Evolutionary conservation across 768 basidiomycete genomes (phyloP).

Genomic region (Hirschioporus abietinus): DNA sequence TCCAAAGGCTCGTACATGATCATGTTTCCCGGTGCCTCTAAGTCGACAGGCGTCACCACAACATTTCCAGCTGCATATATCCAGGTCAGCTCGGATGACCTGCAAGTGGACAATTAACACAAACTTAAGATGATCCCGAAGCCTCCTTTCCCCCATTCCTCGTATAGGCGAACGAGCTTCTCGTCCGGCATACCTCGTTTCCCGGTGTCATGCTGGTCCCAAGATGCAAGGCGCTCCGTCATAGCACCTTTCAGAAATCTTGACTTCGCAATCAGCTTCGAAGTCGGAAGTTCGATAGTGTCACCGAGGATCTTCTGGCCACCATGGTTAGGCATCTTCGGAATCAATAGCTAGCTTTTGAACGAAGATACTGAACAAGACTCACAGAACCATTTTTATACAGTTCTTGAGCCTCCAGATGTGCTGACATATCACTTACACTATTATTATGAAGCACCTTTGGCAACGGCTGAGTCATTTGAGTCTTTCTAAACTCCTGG

Average conservation of each 20-base stretch:
- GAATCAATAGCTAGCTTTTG: too few species aligned
- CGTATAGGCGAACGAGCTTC: constrained; percentile 29
- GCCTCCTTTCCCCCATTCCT: constrained; percentile 28
- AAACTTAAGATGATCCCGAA: constrained; percentile 18
- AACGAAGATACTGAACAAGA: too few species aligned
- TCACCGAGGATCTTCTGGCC: neutral
- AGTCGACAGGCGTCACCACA: neutral
- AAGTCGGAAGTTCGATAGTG: neutral
- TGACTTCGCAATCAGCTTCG: neutral
- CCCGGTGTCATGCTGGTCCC: constrained; percentile 24
- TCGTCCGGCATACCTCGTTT: constrained; percentile 28
- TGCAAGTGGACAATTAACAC: constrained; percentile 15
- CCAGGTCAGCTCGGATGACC: constrained; percentile 26
- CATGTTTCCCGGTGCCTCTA: constrained; percentile 21
- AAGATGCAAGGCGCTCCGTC: constrained; percentile 22
- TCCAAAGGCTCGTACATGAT: constrained; percentile 25
- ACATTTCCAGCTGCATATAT: constrained; percentile 28
- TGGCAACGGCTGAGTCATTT: too few species aligned
- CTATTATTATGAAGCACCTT: too few species aligned
- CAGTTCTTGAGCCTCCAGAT: too few species aligned
- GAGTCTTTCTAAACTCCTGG: too few species aligned
- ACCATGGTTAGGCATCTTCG: neutral
- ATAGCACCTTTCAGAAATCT: constrained; percentile 3
- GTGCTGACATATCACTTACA: too few species aligned
- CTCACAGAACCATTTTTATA: too few species aligned